Conservation (phyloP, 2,329 filamentous ascomycete species). For the Cytospora schulzeri region DNA sequence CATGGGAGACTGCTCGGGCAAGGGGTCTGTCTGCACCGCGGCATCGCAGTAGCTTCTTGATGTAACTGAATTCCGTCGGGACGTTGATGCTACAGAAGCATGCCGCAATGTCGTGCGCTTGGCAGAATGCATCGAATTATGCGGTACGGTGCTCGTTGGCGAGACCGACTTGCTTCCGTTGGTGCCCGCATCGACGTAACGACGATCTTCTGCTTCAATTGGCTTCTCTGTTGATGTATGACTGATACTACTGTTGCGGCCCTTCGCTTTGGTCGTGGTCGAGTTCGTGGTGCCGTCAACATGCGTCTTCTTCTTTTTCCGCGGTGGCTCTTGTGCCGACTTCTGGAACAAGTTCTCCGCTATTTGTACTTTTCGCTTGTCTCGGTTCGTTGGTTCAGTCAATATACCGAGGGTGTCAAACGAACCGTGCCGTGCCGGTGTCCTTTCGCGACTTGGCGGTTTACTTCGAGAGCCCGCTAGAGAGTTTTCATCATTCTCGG, state of each 20-base stretch:
- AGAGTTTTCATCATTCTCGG: slow-evolving; percentile 55
- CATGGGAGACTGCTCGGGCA: slow-evolving; percentile 38
- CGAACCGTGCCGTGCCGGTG: slow-evolving; percentile 61
- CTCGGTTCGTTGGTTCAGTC: slow-evolving; percentile 65
- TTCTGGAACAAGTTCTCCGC: slow-evolving; percentile 65
- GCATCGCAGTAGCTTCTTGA: slow-evolving; percentile 53
- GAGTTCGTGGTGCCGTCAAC: slow-evolving; percentile 53
- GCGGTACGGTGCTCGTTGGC: slow-evolving; percentile 47
- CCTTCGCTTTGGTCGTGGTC: slow-evolving; percentile 35
- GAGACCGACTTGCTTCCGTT: slow-evolving; percentile 57
- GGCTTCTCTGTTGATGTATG: slow-evolving; percentile 31
- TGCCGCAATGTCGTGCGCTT: slow-evolving; percentile 36
- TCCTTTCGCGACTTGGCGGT: slow-evolving; percentile 66
- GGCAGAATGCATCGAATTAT: slow-evolving; percentile 36
- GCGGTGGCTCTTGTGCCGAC: slow-evolving; percentile 58
- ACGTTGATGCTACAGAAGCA: slow-evolving; percentile 36
- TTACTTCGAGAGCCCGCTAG: slow-evolving; percentile 61
- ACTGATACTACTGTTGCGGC: slow-evolving; percentile 28
- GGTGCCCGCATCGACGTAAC: slow-evolving; percentile 57
- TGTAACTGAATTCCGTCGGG: slow-evolving; percentile 44
- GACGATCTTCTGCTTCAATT: slow-evolving; percentile 42
- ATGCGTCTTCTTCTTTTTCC: slow-evolving; percentile 63
- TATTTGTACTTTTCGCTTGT: slow-evolving; percentile 68
- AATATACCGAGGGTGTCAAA: slow-evolving; percentile 62
- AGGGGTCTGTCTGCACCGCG: slow-evolving; percentile 57